Percentiles rank a stretch among this genome's conserved stretches.
Evolutionary conservation across 2,329 filamentous ascomycete species (phyloP).

Genomic region (Fonsecaea multimorphosa): DNA sequence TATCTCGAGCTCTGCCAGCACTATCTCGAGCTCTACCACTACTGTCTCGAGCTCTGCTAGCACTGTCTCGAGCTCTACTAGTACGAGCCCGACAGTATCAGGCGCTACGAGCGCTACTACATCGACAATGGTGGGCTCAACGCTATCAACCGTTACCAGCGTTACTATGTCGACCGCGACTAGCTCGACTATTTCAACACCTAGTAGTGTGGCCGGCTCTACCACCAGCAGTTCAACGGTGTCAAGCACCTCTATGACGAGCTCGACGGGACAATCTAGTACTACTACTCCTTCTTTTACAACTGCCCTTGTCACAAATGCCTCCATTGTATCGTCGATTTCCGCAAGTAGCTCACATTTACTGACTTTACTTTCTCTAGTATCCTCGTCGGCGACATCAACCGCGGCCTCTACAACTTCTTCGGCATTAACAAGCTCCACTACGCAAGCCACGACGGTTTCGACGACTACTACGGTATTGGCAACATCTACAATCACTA

Average conservation of each 20-base stretch:
- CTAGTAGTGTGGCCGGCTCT: background rate
- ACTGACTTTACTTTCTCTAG: slow-evolving; percentile 13
- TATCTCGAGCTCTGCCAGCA: too few relatives aligned
- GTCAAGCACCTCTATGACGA: slow-evolving; percentile 12
- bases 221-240: background rate
- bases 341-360: background rate
- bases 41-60: too few relatives aligned
- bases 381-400: slow-evolving; percentile 19
- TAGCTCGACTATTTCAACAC: slow-evolving; percentile 6
- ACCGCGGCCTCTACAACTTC: slow-evolving; percentile 22
- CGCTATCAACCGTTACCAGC: background rate
- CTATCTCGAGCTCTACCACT: too few relatives aligned
- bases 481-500: slow-evolving; percentile 2
- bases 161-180: slow-evolving; percentile 3
- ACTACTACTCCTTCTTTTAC: slow-evolving; percentile 15
- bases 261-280: slow-evolving; percentile 16
- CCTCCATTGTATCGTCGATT: background rate
- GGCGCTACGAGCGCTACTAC: too few relatives aligned
- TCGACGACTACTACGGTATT: background rate
- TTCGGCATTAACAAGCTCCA: slow-evolving; percentile 18
- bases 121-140: too few relatives aligned
- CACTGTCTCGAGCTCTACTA: too few relatives aligned
- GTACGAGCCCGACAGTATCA: too few relatives aligned
- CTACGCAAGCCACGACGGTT: slow-evolving; percentile 2
- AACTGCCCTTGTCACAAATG: slow-evolving; percentile 8